Conservation (phyloP, 2,329 filamentous ascomycete genomes). For the Colletotrichum sp. region DNA sequence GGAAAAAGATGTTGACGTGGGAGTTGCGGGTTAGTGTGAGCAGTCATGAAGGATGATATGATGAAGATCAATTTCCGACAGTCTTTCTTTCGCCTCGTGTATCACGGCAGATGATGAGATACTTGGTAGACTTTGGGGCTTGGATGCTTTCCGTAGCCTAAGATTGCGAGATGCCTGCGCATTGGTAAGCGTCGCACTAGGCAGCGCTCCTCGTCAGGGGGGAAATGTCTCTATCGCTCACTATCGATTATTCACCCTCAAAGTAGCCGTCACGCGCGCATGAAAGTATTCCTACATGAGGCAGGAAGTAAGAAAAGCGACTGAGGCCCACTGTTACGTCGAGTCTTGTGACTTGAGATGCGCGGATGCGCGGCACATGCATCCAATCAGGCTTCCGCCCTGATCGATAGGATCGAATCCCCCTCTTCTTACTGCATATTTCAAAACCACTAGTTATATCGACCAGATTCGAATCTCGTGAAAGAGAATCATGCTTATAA, state of each 20-base stretch:
- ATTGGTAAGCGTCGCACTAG: not conserved
- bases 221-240: fast-evolving
- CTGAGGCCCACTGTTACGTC: not conserved
- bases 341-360: not conserved
- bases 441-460: not conserved
- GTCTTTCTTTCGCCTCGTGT: not conserved
- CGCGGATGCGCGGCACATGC: not conserved
- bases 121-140: fast-evolving
- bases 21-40: not conserved
- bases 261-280: not conserved
- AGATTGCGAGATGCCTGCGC: not conserved
- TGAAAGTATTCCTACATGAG: not conserved
- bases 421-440: not conserved
- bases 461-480: not conserved
- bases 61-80: not conserved
- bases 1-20: not conserved
- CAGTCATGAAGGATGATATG: fast-evolving
- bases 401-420: not conserved
- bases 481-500: not conserved
- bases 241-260: not conserved
- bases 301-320: not conserved
- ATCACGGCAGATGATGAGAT: not conserved
- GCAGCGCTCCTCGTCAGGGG: not conserved
- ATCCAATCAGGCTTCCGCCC: not conserved
- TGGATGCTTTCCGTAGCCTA: not conserved